Evolutionary conservation across 73 alveolate species (phyloP), one percentile per base, ranked within the genome.

Genomic region (Paraurostyla sp.): DNA sequence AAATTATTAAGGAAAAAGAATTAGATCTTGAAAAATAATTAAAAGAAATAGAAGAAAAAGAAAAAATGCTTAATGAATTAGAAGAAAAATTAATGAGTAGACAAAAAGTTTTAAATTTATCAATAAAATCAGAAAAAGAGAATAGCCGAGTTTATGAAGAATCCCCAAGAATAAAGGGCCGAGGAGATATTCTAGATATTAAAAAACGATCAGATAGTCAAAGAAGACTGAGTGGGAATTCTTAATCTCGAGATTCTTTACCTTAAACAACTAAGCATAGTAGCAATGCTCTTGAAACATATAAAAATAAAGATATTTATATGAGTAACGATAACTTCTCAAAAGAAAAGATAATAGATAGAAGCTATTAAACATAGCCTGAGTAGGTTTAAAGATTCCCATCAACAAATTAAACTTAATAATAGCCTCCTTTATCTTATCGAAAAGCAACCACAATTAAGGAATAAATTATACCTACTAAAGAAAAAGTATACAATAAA

Each of bases 81-180:
- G 98, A 97, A 95, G 97, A 97, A 60, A 96, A 93, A 89, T 92
- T 97, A 33, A 6, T 40, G 23, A 68, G 25, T 7, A 69, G 62
- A 69, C 27, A 69, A 43, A 9, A 42, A 36, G 18, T 25, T 11
- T 65, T 63, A 13, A 25, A 62, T 7, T 13, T 25, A n/a, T 56
- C 71, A 56, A 56, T 13, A 15, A 62, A 29, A 62, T 15, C 48
- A 22, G 80, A 69, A 38, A 42, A 69, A 43, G 40, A 15, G 11
- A 11, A 40, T 40, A 36, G n/a, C n/a, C n/a, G n/a, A n/a, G n/a
- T n/a, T n/a, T n/a, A 11, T 13, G 85, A 69, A 20, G 58, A 69
- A 27, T 69, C 85, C 11, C 85, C 85, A 27, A 40, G 40, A 38
- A 69, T 69, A n/a, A n/a, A n/a, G n/a, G n/a, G n/a, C n/a, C n/a